Conservation (phyloP, 345 rosid genomes). For the Brassica juncea region DNA sequence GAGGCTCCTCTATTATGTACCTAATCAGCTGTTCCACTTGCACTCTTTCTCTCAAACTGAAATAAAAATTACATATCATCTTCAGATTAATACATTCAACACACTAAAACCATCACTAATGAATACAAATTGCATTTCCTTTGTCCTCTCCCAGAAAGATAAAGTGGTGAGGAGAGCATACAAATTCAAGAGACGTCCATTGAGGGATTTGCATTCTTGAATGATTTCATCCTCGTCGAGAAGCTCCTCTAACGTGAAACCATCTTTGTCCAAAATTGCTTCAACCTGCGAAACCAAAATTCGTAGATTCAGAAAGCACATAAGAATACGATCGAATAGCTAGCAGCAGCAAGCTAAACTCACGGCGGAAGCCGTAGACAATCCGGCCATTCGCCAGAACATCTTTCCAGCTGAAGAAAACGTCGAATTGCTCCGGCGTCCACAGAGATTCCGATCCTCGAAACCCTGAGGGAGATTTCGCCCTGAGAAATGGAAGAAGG, state of each 20-base stretch:
- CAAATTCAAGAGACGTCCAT: slow-evolving; percentile 88
- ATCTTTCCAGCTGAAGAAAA: slow-evolving; percentile 45
- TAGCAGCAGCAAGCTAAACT: slow-evolving; percentile 29
- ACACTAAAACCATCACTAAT: too few species aligned
- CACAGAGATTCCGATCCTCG: slow-evolving; percentile 49
- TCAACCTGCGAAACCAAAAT: slow-evolving; percentile 64
- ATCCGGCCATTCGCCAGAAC: slow-evolving; percentile 98
- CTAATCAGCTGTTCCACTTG: slow-evolving; percentile 80
- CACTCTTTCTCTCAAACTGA: slow-evolving; percentile 77
- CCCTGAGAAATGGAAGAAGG: background rate
- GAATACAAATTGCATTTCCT: too few species aligned
- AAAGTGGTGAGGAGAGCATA: slow-evolving; percentile 32
- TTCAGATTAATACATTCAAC: too few species aligned
- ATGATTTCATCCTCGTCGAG: slow-evolving; percentile 95
- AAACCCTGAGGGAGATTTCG: slow-evolving; percentile 42
- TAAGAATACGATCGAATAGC: background rate
- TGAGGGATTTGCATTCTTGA: slow-evolving; percentile 95
- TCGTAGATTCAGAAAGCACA: slow-evolving; percentile 4
- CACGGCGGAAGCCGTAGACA: slow-evolving; percentile 94
- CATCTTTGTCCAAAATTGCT: slow-evolving; percentile 83
- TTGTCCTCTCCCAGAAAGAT: background rate
- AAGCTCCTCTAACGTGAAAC: slow-evolving; percentile 86
- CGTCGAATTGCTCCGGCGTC: slow-evolving; percentile 30
- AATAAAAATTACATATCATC: background rate
- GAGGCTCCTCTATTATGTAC: slow-evolving; percentile 79